Evolutionary conservation across 1,139 yeast genomes (phyloP), one percentile per base, ranked within the genome.

Genomic region (Arxiozyma slooffiae): DNA sequence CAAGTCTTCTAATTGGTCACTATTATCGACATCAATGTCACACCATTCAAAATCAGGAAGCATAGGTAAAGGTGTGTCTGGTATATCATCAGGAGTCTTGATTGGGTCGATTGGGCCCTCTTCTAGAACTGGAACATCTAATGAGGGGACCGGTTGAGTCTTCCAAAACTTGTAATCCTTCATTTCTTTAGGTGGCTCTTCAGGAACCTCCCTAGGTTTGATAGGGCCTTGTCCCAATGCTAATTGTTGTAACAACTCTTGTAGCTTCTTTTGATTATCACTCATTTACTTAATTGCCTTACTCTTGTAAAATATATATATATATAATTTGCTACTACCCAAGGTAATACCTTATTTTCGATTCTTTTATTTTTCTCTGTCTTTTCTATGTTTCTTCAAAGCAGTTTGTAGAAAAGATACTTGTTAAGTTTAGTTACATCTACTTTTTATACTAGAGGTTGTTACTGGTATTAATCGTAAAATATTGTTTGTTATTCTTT

Each of bases 161-260:
- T 85, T 86, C 99, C 99, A 92, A 70, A 92, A 92, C 70, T 87
- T 88, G 73, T 90, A 88, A 62, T 89, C 95, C 50, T 86, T 81
- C 89, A 90, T 88, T 38, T 82, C 79, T 62, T 84, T 85, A 40
- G 76, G 72, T 5, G 47, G 50, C n/a, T 34, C 39, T 21, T 43
- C 50, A 41, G 76, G 80, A 23, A 73, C 73, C 53, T 81, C 71
- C 55, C 74, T 74, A 14, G 45, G 45, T 1, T 62, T 51, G 34
- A 58, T 48, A 50, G 75, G 80, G 17, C 85, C 85, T 52, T 62
- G 55, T 45, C 58, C 61, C 56, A 54, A 38, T 23, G 70, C 69
- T 16, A 71, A 61, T 51, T 65, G 64, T 62, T 74, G 71, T 53
- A 76, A 61, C 50, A 77, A 65, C 48, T 59, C 56, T 38, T 57